Percentiles rank a stretch among this genome's conserved stretches.
These are phyloP conservation scores for Eucalyptus tenuipes DNA, from an alignment of 345 rosid genomes.

Conservation along the genomic window DNA sequence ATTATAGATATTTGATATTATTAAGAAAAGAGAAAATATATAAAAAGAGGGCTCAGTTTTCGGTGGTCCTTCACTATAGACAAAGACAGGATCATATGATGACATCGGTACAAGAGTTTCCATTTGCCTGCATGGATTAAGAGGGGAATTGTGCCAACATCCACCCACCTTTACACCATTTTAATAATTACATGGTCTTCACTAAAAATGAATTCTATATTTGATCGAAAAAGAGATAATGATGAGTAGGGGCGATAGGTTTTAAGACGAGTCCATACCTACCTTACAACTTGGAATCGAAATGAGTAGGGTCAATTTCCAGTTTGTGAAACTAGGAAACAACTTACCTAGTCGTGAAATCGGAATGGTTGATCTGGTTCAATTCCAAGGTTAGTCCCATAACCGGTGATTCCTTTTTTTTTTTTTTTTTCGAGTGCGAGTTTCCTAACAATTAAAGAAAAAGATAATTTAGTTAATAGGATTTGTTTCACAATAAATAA, in stretches of 20 bases:
- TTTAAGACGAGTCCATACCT: neutral
- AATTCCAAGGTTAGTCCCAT: no score
- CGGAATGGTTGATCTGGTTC: accelerated
- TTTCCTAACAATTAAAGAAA: neutral
- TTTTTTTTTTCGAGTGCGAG: neutral
- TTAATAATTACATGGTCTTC: neutral
- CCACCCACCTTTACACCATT: neutral
- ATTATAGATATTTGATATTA: neutral
- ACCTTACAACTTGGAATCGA: neutral
- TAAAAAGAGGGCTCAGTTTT: neutral
- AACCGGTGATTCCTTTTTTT: no score
- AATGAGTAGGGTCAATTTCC: neutral
- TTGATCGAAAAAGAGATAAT: neutral
- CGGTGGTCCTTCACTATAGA: neutral
- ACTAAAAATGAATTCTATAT: neutral
- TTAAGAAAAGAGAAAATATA: neutral
- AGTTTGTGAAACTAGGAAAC: neutral
- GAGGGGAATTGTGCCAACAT: neutral
- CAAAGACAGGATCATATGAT: neutral
- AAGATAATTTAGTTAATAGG: no score
- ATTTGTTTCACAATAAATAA: no score
- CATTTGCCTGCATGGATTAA: neutral
- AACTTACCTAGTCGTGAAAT: neutral
- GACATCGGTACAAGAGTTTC: neutral
- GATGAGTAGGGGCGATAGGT: neutral